These are phyloP conservation scores for Colletotrichum sp. DNA, from an alignment of 2,329 filamentous ascomycete species.

Conservation along the genomic window DNA sequence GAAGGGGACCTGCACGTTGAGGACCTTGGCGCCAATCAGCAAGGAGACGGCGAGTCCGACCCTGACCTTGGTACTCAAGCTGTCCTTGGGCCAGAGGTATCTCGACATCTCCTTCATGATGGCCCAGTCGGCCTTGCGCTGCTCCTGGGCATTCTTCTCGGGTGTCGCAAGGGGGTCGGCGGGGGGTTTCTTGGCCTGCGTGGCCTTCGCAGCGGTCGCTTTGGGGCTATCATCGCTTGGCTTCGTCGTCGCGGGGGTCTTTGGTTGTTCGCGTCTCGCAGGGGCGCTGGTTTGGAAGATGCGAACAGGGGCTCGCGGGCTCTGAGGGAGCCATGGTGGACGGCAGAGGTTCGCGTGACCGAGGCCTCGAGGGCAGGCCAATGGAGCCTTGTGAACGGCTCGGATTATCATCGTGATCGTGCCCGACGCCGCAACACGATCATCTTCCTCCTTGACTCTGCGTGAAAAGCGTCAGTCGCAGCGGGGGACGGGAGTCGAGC, in stretches of 20 bases:
- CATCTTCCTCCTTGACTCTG: slow-evolving; percentile 9
- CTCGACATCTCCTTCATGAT: slow-evolving; percentile 98
- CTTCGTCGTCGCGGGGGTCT: not conserved
- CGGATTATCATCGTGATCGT: slow-evolving; percentile 21
- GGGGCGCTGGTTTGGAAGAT: slow-evolving; percentile 21
- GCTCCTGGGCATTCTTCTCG: slow-evolving; percentile 78
- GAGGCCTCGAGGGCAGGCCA: slow-evolving; percentile 15
- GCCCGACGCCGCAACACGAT: slow-evolving; percentile 11
- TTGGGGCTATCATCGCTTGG: not conserved
- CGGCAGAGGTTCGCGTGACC: not conserved
- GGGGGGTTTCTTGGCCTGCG: slow-evolving; percentile 15
- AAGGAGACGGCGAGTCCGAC: slow-evolving; percentile 85
- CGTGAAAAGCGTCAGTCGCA: not conserved
- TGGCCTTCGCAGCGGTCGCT: not conserved
- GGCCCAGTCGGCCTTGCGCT: slow-evolving; percentile 96
- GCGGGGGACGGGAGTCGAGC: not conserved
- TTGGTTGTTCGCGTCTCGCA: slow-evolving; percentile 1
- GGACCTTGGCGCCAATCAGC: slow-evolving; percentile 86
- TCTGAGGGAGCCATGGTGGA: slow-evolving; percentile 19
- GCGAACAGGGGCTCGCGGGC: slow-evolving; percentile 12
- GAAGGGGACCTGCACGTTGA: slow-evolving; percentile 98
- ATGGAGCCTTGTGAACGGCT: slow-evolving; percentile 17
- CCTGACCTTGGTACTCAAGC: slow-evolving; percentile 79
- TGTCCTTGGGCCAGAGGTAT: slow-evolving; percentile 95
- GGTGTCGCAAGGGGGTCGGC: slow-evolving; percentile 66